Percentiles rank a stretch among this genome's conserved stretches.
Evolutionary conservation across 306 rosid species (phyloP).

Genomic region (Prunus dulcis): DNA sequence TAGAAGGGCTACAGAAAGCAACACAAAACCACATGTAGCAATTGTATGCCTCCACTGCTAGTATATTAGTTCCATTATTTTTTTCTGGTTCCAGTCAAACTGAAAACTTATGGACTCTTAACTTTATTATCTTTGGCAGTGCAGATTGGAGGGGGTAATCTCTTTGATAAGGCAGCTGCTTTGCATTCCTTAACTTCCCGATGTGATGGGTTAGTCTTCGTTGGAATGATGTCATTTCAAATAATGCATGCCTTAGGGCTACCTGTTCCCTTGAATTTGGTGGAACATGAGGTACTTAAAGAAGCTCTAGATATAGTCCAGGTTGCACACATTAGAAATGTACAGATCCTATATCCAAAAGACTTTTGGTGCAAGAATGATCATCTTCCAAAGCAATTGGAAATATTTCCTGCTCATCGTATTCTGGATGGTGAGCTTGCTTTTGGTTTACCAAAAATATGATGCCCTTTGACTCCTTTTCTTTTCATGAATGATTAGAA

Average conservation of each 20-base stretch:
- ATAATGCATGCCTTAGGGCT: constrained; percentile 74
- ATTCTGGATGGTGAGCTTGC: constrained; percentile 64
- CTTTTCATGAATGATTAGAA: constrained; percentile 6
- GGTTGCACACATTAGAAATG: constrained; percentile 44
- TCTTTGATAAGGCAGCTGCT: constrained; percentile 65
- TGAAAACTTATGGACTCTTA: not conserved
- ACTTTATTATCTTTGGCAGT: constrained; percentile 6
- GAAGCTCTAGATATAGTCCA: constrained; percentile 55
- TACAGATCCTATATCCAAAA: constrained; percentile 64
- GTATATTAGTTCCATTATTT: not conserved
- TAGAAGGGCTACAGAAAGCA: constrained; percentile 42
- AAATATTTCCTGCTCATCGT: constrained; percentile 53
- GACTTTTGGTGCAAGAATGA: constrained; percentile 78
- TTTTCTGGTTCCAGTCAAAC: not conserved
- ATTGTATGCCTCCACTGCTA: constrained; percentile 51
- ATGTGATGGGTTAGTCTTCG: constrained; percentile 71
- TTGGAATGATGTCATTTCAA: constrained; percentile 91
- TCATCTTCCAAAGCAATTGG: constrained; percentile 40
- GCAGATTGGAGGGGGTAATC: constrained; percentile 84
- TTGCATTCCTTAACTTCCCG: constrained; percentile 64
- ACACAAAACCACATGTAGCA: constrained; percentile 69
- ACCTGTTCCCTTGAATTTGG: constrained; percentile 49
- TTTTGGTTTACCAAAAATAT: not conserved
- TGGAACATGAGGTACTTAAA: constrained; percentile 45
- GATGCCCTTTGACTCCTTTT: not conserved